These are phyloP conservation scores for Suillus discolor DNA, from an alignment of 768 basidiomycete species.

Conservation along the genomic window DNA sequence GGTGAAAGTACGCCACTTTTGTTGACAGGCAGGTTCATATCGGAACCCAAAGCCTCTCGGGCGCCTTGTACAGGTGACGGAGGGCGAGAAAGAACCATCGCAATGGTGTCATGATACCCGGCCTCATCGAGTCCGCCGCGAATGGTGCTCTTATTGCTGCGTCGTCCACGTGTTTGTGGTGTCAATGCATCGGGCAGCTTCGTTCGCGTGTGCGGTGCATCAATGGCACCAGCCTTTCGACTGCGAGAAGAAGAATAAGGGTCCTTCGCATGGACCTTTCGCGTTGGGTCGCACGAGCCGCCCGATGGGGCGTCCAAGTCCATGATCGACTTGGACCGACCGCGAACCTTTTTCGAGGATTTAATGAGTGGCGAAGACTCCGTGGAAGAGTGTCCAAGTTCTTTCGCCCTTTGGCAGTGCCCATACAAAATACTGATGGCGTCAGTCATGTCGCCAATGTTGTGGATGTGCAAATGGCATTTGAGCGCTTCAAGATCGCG, in stretches of 20 bases:
- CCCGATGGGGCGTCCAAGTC: neutral
- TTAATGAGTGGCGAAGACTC: neutral
- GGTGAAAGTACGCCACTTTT: neutral
- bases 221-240: neutral
- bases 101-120: slow-evolving; percentile 15
- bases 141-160: slow-evolving; percentile 15
- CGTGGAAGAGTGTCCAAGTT: neutral
- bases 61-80: slow-evolving; percentile 16
- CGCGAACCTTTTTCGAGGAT: slow-evolving; percentile 12
- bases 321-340: slow-evolving; percentile 21
- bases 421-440: neutral
- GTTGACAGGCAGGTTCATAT: slow-evolving; percentile 8
- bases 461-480: slow-evolving; percentile 59
- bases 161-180: slow-evolving; percentile 23
- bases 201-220: neutral
- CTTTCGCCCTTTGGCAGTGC: neutral
- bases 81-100: slow-evolving; percentile 30
- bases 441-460: slow-evolving; percentile 41
- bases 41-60: slow-evolving; percentile 10
- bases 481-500: slow-evolving; percentile 45
- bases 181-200: neutral
- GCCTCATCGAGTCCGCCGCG: neutral
- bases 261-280: neutral
- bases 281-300: neutral
- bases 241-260: neutral